Percentiles rank a stretch among this genome's conserved stretches.
These are phyloP conservation scores for Chloris gayana DNA, from an alignment of 176 grass and related monocot genomes.

Conservation along the genomic window DNA sequence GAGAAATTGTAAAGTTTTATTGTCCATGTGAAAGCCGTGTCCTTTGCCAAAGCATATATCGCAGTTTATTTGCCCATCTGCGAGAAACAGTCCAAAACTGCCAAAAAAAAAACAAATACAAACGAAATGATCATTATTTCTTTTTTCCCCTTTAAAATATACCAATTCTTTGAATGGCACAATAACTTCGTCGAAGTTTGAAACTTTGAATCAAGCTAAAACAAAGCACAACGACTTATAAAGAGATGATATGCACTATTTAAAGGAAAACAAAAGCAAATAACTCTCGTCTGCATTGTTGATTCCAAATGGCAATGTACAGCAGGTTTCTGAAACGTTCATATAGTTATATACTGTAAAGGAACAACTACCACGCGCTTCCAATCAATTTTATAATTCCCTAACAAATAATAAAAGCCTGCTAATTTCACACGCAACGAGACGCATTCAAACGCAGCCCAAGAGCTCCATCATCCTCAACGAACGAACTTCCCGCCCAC, in stretches of 20 bases:
- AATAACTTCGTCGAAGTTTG: neutral
- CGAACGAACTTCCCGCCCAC: slow-evolving; percentile 42
- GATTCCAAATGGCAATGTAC: neutral
- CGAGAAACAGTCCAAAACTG: neutral
- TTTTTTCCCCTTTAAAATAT: neutral
- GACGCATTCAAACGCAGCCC: slow-evolving; percentile 16
- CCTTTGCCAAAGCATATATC: neutral
- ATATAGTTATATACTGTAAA: too few species aligned
- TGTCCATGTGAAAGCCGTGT: neutral
- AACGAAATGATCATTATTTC: neutral
- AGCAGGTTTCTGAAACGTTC: neutral
- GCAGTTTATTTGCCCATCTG: neutral
- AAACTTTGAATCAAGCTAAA: too few species aligned
- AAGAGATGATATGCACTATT: too few species aligned
- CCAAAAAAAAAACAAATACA: neutral
- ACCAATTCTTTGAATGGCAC: neutral
- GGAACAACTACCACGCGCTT: neutral
- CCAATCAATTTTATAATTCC: neutral
- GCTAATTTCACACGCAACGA: neutral
- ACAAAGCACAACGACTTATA: too few species aligned
- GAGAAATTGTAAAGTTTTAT: neutral
- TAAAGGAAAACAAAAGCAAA: neutral
- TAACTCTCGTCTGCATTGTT: neutral
- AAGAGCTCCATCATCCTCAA: slow-evolving; percentile 26
- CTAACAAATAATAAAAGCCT: too few species aligned